Evolutionary conservation across 805 yeast genomes (phyloP), one percentile per base, ranked within the genome.

Genomic region (Barnettozyma californica): DNA sequence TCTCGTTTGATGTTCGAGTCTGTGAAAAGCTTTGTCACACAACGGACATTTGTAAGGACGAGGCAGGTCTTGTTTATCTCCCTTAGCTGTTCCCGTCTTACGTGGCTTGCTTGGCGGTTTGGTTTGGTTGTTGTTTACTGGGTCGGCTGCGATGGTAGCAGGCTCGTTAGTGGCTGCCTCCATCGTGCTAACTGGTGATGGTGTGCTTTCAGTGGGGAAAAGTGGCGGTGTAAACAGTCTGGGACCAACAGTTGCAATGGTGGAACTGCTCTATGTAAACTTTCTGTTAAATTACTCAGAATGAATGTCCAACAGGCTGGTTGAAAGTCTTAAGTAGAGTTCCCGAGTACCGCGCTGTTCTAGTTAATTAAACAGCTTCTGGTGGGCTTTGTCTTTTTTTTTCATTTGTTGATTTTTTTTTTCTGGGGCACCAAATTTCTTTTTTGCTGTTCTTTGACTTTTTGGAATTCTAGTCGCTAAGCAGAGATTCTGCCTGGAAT

Each of bases 1-100:
- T 58, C 92, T 74, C 9, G 90, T 83, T 60, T 83, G 89, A 64
- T 84, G 92, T 59, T 84, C 92, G 39, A 84, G 64, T 49, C 92
- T 70, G 60, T 83, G 88, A 61, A 84, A 84, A 0, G 87, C 88
- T 64, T 84, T 81, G 36, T 78, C 78, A 62, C 92, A 84, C 60
- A 83, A 73, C 4, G 89, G 84, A 61, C 92, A 84, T 52, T 82
- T 80, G 65, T 82, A 84, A 1, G 91, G 91, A 65, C 79, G 56
- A 7, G 65, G 65, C n/a, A 58, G 54, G 29, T 61, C 63, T 6
- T 53, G 47, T 41, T 58, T 60, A 25, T 57, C 59, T 4, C 46
- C 27, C 38, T 29, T 48, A 25, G 43, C 16, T 31, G 40, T 16
- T 8, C 23, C 8, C 8, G 23, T 21, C 45, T 23, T 33, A 11